Evolutionary conservation across 1,139 yeast species (phyloP).

Genomic region (Pichia sp.): DNA sequence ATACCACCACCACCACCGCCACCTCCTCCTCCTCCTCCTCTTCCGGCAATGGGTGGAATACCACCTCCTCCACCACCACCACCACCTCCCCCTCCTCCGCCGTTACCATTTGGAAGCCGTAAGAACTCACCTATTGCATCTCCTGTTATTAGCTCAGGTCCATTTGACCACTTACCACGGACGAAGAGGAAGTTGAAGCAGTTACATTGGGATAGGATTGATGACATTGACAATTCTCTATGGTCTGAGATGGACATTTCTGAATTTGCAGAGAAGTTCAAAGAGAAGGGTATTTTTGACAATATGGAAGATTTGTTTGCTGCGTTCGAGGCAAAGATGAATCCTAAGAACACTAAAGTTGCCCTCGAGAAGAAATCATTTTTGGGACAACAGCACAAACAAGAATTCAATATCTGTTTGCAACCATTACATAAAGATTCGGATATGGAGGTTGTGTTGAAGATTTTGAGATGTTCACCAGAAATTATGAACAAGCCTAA

Average conservation of each 20-base stretch:
- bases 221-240: slow-evolving; percentile 54
- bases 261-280: slow-evolving; percentile 51
- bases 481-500: slow-evolving; percentile 63
- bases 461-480: slow-evolving; percentile 64
- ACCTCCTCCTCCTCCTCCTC: slow-evolving; percentile 26
- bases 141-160: slow-evolving; percentile 31
- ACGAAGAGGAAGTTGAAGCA: slow-evolving; percentile 76
- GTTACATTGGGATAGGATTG: slow-evolving; percentile 79
- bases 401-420: slow-evolving; percentile 86
- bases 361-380: slow-evolving; percentile 49
- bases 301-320: slow-evolving; percentile 73
- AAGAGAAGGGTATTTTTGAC: slow-evolving; percentile 65
- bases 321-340: slow-evolving; percentile 62
- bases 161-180: slow-evolving; percentile 59
- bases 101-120: slow-evolving; percentile 23
- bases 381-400: slow-evolving; percentile 75
- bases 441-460: slow-evolving; percentile 56
- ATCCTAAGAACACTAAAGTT: slow-evolving; percentile 34
- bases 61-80: slow-evolving; percentile 34
- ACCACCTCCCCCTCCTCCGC: slow-evolving; percentile 35
- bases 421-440: slow-evolving; percentile 64
- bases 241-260: slow-evolving; percentile 49
- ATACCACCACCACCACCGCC: slow-evolving; percentile 27
- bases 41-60: slow-evolving; percentile 17
- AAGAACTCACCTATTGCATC: slow-evolving; percentile 20